phyloP scores from a whole-genome alignment of 768 basidiomycete species.

The Suillus sp. region DNA sequence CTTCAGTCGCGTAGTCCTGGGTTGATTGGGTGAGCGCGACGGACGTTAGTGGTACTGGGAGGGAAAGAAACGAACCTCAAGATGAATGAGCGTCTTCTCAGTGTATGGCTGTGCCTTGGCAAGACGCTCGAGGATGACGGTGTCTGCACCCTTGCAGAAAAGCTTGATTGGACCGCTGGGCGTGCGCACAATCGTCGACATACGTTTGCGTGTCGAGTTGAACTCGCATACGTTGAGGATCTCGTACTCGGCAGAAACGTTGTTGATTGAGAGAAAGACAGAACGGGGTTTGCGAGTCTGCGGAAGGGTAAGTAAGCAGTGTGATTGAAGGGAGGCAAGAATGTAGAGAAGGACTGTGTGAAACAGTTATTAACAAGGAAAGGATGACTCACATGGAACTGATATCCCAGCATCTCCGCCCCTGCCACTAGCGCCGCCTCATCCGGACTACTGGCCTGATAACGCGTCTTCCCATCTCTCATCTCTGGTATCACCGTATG shows the following conservation, averaged over 20 bases:
- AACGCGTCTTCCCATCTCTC: constrained; percentile 85
- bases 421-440: constrained; percentile 96
- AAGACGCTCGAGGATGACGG: constrained; percentile 93
- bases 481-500: constrained; percentile 98
- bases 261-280: constrained; percentile 83
- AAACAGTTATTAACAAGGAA: not conserved
- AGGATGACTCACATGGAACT: constrained; percentile 77
- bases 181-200: constrained; percentile 91
- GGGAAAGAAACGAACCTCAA: constrained; percentile 62
- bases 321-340: not conserved
- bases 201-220: constrained; percentile 95
- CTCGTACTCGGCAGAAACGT: constrained; percentile 76
- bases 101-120: constrained; percentile 81
- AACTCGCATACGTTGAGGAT: constrained; percentile 98
- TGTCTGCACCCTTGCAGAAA: constrained; percentile 97
- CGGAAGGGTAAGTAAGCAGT: not conserved
- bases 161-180: constrained; percentile 92
- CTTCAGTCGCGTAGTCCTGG: constrained; percentile 96
- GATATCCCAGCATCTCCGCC: constrained; percentile 88
- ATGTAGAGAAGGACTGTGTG: not conserved
- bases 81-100: constrained; percentile 84
- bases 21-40: constrained; percentile 12
- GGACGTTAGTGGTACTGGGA: not conserved
- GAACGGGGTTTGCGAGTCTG: constrained; percentile 96
- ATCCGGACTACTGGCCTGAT: constrained; percentile 96